A percentile compares a stretch with the other conserved stretches of the same genome.
Conservation (phyloP, 805 yeast species). For the Metschnikowia koreensis region DNA sequence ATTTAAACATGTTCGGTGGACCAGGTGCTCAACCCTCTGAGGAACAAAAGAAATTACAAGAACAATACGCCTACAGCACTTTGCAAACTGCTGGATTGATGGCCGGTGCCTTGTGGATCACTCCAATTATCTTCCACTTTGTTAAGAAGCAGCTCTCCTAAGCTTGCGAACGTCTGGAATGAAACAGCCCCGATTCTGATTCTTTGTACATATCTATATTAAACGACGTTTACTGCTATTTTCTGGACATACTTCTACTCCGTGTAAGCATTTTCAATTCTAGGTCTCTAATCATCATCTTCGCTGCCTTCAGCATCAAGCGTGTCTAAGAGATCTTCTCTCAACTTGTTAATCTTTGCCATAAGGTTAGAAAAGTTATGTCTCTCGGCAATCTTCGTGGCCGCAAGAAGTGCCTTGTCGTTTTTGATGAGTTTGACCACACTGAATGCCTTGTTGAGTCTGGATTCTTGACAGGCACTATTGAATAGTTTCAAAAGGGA, state of each 20-base stretch:
- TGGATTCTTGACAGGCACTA: conserved; percentile 64
- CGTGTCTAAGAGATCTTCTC: conserved; percentile 33
- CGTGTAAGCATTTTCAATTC: not conserved
- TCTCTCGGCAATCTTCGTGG: conserved; percentile 79
- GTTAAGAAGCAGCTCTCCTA: conserved; percentile 47
- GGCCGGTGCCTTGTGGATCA: conserved; percentile 62
- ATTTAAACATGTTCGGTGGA: conserved; percentile 44
- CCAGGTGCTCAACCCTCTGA: conserved; percentile 50
- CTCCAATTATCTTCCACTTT: conserved; percentile 56
- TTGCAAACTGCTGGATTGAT: conserved; percentile 57
- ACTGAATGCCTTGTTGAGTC: conserved; percentile 63
- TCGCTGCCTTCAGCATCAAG: conserved; percentile 15
- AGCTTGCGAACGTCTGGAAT: not conserved
- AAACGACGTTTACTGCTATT: conserved; percentile 2
- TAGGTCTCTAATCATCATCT: not conserved
- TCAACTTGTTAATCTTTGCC: conserved; percentile 33
- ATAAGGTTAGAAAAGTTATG: conserved; percentile 38
- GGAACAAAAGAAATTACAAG: conserved; percentile 66
- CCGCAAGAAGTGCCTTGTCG: conserved; percentile 80
- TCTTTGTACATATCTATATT: conserved; percentile 7
- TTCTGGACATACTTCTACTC: not conserved
- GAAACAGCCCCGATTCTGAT: not conserved
- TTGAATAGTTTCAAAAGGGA: conserved; percentile 76
- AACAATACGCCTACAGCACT: conserved; percentile 58
- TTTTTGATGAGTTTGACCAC: conserved; percentile 67